Evolutionary conservation across 805 yeast species (phyloP), one percentile per base, ranked within the genome.

Genomic region (Candida stauntonica): DNA sequence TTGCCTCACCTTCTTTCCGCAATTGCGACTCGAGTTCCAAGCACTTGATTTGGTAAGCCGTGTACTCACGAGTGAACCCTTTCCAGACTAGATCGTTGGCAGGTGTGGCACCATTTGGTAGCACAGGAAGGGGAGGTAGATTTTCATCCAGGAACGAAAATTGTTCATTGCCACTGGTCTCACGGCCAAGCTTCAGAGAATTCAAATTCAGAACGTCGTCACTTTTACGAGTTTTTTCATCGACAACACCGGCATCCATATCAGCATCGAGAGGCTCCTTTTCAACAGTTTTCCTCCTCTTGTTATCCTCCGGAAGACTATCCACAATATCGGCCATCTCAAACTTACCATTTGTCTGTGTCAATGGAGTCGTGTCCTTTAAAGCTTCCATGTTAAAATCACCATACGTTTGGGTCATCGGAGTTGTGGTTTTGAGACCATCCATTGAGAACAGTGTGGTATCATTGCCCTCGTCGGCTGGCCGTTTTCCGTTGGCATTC

Each of bases 281-380:
- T 7, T 11, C 23, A 9, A 20, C 27, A 12, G 27, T 28, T 17
- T 19, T 28, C 20, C 12, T 5, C 13, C 26, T 16, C 37, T 21
- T 21, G 24, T 11, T 21, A 21, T 11, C 7, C 17, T 5, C 13
- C 5, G 27, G 17, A 9, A 14, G 6, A 9, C 15, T 31, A 18
- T 37, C 34, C 3, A 26, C 29, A 17, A 44, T 28, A 5, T 13
- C 28, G 13, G 20, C 23, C 35, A 38, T 21, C 13, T 42, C 21
- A 26, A 38, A 39, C 13, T 42, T 32, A 4, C 43, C 43, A 18
- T 35, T 29, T 4, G 41, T 35, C 27, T 42, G 43, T 5, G 30
- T 12, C 6, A 28, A 28, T 9, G 30, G 30, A 14, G 30, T 14
- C 7, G 14, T 14, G 15, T 28, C 8, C 18, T 28, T 28, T 3